Evolutionary conservation across 2,329 filamentous ascomycete species (phyloP).

Genomic region (Aspergillus chevalieri): DNA sequence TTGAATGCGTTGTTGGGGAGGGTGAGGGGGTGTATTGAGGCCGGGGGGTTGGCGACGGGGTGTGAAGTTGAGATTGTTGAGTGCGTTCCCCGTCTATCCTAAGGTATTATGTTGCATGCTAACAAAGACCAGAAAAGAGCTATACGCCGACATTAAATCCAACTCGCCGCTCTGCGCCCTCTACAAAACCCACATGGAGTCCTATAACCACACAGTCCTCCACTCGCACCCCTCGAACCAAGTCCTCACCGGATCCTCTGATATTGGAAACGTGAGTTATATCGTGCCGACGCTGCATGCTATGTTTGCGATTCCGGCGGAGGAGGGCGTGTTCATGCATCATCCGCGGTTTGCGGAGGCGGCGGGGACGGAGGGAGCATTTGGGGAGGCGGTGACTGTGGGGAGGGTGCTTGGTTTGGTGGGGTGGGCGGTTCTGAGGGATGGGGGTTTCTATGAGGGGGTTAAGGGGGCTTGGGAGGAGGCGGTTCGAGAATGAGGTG

Average conservation of each 20-base stretch:
- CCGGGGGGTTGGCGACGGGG: slow-evolving; percentile 30
- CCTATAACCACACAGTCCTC: slow-evolving; percentile 33
- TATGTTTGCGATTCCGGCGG: slow-evolving; percentile 41
- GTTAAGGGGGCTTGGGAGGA: slow-evolving; percentile 21
- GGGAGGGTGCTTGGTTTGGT: slow-evolving; percentile 42
- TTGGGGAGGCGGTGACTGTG: slow-evolving; percentile 37
- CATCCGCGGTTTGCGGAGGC: slow-evolving; percentile 40
- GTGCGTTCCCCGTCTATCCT: slow-evolving; percentile 11
- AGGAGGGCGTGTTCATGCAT: slow-evolving; percentile 31
- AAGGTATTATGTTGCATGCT: not conserved
- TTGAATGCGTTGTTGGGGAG: slow-evolving; percentile 27
- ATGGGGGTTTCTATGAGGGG: slow-evolving; percentile 11
- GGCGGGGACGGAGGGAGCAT: slow-evolving; percentile 38
- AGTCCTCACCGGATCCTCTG: slow-evolving; percentile 40
- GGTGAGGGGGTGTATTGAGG: slow-evolving; percentile 30
- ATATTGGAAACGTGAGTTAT: slow-evolving; percentile 47
- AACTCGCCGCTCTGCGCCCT: slow-evolving; percentile 42
- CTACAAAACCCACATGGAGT: slow-evolving; percentile 42
- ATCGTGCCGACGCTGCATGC: slow-evolving; percentile 45
- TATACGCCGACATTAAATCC: slow-evolving; percentile 43
- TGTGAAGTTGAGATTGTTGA: slow-evolving; percentile 27
- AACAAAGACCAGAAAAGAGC: slow-evolving; percentile 11
- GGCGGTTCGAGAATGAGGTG: too few species aligned
- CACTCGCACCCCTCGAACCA: slow-evolving; percentile 26
- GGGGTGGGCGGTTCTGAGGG: slow-evolving; percentile 27